phyloP scores from a whole-genome alignment of 345 rosid species.

The Eucalyptus guilfoylei region DNA sequence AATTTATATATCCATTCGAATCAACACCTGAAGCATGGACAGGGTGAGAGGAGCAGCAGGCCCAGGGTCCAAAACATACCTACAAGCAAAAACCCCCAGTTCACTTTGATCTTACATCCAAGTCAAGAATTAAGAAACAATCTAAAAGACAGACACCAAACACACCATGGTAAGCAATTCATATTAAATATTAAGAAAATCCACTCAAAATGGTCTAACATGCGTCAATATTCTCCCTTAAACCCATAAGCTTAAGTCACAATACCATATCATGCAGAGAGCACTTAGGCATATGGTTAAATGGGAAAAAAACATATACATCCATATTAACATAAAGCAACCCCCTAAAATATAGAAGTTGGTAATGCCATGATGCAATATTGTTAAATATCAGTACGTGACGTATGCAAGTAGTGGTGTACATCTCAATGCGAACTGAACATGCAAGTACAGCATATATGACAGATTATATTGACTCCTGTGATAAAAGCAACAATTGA shows the following conservation, averaged over 20 bases:
- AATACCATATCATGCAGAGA: neutral
- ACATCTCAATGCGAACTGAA: neutral
- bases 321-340: neutral
- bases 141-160: neutral
- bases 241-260: neutral
- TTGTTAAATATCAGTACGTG: neutral
- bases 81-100: constrained; percentile 13
- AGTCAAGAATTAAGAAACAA: neutral
- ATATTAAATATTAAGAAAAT: neutral
- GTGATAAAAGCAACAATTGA: neutral
- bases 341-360: neutral
- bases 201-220: neutral
- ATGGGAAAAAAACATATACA: neutral
- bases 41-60: constrained; percentile 96
- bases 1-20: constrained; percentile 1
- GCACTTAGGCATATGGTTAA: neutral
- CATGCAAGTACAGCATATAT: neutral
- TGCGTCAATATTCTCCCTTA: neutral
- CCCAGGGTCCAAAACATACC: constrained; percentile 96
- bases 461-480: neutral
- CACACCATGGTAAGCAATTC: neutral
- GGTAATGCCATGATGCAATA: neutral
- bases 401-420: neutral
- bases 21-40: constrained; percentile 86
- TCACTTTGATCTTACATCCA: neutral